phyloP scores from a whole-genome alignment of 768 basidiomycete genomes.

The Tulasnella sp. region DNA sequence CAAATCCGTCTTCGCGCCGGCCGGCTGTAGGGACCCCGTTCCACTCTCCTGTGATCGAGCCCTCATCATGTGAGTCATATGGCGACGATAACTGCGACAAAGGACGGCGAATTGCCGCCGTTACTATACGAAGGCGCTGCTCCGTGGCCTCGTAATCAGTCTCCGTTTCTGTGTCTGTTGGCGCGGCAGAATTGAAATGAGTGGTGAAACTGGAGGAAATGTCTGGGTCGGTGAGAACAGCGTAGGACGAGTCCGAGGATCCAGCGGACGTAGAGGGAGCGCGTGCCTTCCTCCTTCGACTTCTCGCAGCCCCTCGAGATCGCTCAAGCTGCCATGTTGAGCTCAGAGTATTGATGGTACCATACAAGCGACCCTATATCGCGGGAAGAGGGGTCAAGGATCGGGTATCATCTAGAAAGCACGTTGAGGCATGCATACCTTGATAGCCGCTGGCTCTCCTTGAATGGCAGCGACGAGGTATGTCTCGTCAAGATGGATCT shows the following conservation, averaged over 20 bases:
- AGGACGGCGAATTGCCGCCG: background rate
- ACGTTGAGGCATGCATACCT: background rate
- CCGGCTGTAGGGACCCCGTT: background rate
- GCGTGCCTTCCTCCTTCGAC: slow-evolving; percentile 1
- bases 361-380: slow-evolving; percentile 11
- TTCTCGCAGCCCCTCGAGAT: background rate
- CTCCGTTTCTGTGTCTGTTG: background rate
- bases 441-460: slow-evolving; percentile 12
- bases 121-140: background rate
- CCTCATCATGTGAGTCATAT: slow-evolving; percentile 9
- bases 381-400: background rate
- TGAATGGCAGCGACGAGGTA: slow-evolving; percentile 6
- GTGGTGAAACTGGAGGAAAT: slow-evolving; percentile 11
- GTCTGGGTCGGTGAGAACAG: slow-evolving; percentile 12
- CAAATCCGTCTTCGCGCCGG: background rate
- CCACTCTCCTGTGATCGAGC: background rate
- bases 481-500: slow-evolving; percentile 7
- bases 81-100: background rate
- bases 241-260: slow-evolving; percentile 4
- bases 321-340: slow-evolving; percentile 13
- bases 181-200: background rate
- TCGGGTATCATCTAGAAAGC: background rate
- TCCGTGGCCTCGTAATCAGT: background rate
- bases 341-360: slow-evolving; percentile 5
- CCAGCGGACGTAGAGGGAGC: slow-evolving; percentile 6